Conservation (phyloP, 345 rosid species). For the Camelina laxa region DNA sequence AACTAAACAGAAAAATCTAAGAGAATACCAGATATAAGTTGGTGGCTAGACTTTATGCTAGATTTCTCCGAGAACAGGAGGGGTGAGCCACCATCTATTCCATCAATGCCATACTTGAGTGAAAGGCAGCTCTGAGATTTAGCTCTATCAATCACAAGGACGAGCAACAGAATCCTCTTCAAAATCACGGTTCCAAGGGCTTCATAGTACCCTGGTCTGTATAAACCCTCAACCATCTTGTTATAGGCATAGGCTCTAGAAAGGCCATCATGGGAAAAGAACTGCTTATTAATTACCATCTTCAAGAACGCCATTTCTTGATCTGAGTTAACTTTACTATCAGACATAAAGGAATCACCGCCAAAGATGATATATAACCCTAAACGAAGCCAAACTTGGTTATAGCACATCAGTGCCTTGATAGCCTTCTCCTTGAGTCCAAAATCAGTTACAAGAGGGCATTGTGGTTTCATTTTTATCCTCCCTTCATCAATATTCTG, state of each 20-base stretch:
- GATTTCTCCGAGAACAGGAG: conserved; percentile 63
- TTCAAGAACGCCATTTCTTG: conserved; percentile 73
- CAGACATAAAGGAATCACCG: conserved; percentile 76
- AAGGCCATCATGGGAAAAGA: conserved; percentile 70
- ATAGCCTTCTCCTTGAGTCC: conserved; percentile 84
- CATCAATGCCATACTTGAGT: conserved; percentile 87
- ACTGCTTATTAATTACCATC: conserved; percentile 78
- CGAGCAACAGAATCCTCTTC: conserved; percentile 86
- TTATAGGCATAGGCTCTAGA: conserved; percentile 85
- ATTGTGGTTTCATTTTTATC: conserved; percentile 81
- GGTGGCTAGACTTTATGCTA: conserved; percentile 77
- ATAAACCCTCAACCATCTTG: conserved; percentile 91
- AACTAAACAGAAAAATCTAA: not conserved
- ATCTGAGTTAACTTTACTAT: conserved; percentile 53
- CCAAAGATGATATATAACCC: conserved; percentile 79
- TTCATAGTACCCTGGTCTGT: conserved; percentile 94
- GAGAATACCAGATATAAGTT: conserved; percentile 70
- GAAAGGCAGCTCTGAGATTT: conserved; percentile 76
- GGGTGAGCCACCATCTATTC: conserved; percentile 93
- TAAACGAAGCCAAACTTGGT: conserved; percentile 82
- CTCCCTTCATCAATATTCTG: conserved; percentile 94
- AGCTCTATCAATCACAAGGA: conserved; percentile 79
- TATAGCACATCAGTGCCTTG: conserved; percentile 68
- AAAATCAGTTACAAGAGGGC: conserved; percentile 88
- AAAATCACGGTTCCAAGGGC: conserved; percentile 73